Evolutionary conservation across 257 asterid species (phyloP).

Genomic region (Capsicum chinense): DNA sequence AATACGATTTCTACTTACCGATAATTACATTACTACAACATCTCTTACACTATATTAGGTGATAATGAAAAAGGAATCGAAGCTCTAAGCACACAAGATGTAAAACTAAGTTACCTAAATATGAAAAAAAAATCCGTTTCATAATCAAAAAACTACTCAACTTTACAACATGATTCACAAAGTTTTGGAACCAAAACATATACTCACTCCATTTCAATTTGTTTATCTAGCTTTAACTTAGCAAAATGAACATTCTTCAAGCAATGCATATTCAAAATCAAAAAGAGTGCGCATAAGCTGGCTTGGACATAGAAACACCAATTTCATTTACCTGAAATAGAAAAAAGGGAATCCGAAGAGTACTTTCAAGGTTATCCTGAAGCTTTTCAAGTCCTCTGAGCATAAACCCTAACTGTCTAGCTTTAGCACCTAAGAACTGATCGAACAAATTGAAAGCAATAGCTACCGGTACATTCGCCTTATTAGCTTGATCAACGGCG

Average conservation of each 20-base stretch:
- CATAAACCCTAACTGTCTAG: slow-evolving; percentile 95
- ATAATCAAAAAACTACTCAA: not conserved
- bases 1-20: not conserved
- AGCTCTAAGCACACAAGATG: not conserved
- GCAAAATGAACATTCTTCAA: not conserved
- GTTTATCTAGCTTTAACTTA: too few relatives aligned
- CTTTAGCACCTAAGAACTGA: slow-evolving; percentile 92
- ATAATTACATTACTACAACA: not conserved
- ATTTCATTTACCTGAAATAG: slow-evolving; percentile 64
- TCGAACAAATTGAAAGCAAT: slow-evolving; percentile 80
- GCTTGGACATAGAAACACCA: not conserved
- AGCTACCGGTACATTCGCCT: slow-evolving; percentile 70
- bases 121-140: not conserved
- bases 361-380: slow-evolving; percentile 48
- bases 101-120: not conserved
- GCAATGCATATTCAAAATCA: not conserved
- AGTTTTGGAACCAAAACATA: not conserved
- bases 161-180: not conserved
- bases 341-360: slow-evolving; percentile 66
- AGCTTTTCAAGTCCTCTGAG: slow-evolving; percentile 79
- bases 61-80: not conserved
- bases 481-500: slow-evolving; percentile 85
- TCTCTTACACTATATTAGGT: not conserved
- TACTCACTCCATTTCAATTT: not conserved
- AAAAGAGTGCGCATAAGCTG: not conserved